Base-by-base conservation (phyloP, 805 yeast genomes). In the Kuraishia hungarica region DNA sequence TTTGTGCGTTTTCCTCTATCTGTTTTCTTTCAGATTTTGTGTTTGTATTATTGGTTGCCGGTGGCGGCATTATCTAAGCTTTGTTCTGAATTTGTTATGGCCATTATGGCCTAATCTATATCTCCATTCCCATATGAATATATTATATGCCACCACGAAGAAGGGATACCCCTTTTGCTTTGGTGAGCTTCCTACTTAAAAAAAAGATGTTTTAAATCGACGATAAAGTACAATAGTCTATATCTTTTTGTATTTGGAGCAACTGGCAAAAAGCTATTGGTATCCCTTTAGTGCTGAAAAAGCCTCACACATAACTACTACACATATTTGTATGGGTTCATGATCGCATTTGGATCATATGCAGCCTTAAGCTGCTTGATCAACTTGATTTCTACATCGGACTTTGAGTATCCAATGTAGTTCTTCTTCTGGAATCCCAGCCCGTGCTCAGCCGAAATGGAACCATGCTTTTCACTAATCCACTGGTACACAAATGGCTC, bases 401-500 rank as follows among this genome's bases (percentile, higher is more conserved):
- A 81, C 76, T 92, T 94, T 53, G 96, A 80, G 74, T 93, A 94
- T 10, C 86, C 86, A 61, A 93, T 79, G 68, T 88, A 94, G 66
- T 89, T 87, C 63, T 87, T 90, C 86, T 94, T 94, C 66, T 93
- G 97, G 81, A 94, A 89, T 0, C 99, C 99, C 56, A 94, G 77
- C 17, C 99, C 99, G 69, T 94, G 99, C 71, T 94, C 99, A 26
- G 99, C 99, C 57, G 96, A 87, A 54, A 94, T 86, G 1, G 98
- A 92, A 22, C 99, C 99, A 39, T 84, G 74, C 59, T 81, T 76
- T 26, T 70, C 63, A 71, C 80, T 65, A 54, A 94, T 87, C 87
- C 92, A 92, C 73, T 94, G 96, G 67, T 91, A 94, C 29, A 94
- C 94, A 72, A 87, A 94, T 51, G 99, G 99, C 71, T 94, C 99